phyloP scores from a whole-genome alignment of 2,329 filamentous ascomycete species.

The Westerdykella sp. region DNA sequence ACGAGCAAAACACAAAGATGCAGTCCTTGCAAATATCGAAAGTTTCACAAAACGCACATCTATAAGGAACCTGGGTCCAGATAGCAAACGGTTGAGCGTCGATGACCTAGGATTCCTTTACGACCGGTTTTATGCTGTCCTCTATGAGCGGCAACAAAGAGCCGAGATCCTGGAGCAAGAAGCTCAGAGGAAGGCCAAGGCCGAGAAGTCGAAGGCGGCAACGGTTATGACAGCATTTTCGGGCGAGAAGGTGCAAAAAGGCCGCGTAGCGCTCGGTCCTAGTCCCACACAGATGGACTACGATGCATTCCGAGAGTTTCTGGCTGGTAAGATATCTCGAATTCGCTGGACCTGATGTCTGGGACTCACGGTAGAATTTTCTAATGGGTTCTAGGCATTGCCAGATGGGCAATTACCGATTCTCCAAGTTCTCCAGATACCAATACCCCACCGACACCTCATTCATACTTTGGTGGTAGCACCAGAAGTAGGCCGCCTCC shows the following conservation, averaged over 20 bases:
- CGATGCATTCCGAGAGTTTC: slow-evolving; percentile 88
- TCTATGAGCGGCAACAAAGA: slow-evolving; percentile 88
- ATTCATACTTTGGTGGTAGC: slow-evolving; percentile 51
- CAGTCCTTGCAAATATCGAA: slow-evolving; percentile 91
- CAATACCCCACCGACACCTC: slow-evolving; percentile 47
- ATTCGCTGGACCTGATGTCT: too few relatives aligned
- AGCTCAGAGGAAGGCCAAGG: slow-evolving; percentile 63
- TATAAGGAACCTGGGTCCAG: slow-evolving; percentile 88
- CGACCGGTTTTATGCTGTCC: slow-evolving; percentile 83
- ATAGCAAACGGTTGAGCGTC: slow-evolving; percentile 81
- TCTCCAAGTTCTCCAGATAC: slow-evolving; percentile 58
- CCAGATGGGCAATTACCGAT: slow-evolving; percentile 90
- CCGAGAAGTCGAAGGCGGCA: slow-evolving; percentile 50
- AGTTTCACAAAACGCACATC: slow-evolving; percentile 96
- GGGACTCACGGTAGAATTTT: too few relatives aligned
- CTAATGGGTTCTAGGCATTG: slow-evolving; percentile 50
- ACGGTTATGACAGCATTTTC: slow-evolving; percentile 46
- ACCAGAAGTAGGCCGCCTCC: slow-evolving; percentile 37
- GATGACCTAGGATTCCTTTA: slow-evolving; percentile 88
- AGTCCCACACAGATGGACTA: slow-evolving; percentile 96
- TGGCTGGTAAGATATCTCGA: slow-evolving; percentile 51
- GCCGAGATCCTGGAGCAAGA: slow-evolving; percentile 62
- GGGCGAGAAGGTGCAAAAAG: slow-evolving; percentile 62
- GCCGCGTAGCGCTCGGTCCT: slow-evolving; percentile 78
- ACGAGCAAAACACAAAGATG: slow-evolving; percentile 86